Evolutionary conservation across 1,139 yeast genomes (phyloP).

Genomic region (Eremothecium sinecaudum): DNA sequence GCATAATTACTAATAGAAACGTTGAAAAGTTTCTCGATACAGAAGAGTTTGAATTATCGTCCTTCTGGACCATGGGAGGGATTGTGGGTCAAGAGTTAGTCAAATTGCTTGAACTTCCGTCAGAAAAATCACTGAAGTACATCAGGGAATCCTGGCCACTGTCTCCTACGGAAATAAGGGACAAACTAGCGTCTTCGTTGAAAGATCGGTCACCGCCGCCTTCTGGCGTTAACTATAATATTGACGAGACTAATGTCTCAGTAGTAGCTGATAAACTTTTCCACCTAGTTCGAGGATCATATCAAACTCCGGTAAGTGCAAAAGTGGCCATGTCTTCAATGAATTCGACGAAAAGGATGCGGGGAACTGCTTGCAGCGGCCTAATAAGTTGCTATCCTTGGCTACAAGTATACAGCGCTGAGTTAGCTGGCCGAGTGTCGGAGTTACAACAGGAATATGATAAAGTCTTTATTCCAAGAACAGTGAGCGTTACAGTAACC

Average conservation of each 20-base stretch:
- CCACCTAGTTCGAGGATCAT: slow-evolving; percentile 57
- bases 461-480: slow-evolving; percentile 42
- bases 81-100: slow-evolving; percentile 62
- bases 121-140: slow-evolving; percentile 36
- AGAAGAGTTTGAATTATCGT: slow-evolving; percentile 50
- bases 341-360: slow-evolving; percentile 79
- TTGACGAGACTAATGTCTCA: slow-evolving; percentile 27
- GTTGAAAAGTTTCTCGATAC: slow-evolving; percentile 45
- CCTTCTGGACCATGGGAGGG: slow-evolving; percentile 89
- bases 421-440: slow-evolving; percentile 55
- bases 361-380: slow-evolving; percentile 45
- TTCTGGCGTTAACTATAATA: slow-evolving; percentile 16
- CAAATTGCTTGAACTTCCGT: slow-evolving; percentile 38
- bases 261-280: slow-evolving; percentile 44
- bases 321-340: slow-evolving; percentile 68
- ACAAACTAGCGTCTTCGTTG: slow-evolving; percentile 24
- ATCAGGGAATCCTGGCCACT: slow-evolving; percentile 40
- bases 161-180: slow-evolving; percentile 28
- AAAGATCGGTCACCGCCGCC: slow-evolving; percentile 8
- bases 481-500: slow-evolving; percentile 37
- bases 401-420: slow-evolving; percentile 79
- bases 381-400: slow-evolving; percentile 60
- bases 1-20: slow-evolving; percentile 48
- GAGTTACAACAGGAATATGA: slow-evolving; percentile 66
- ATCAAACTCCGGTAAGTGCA: slow-evolving; percentile 43